Conservation (phyloP, 192 early-diverging fungal genomes). For the Coemansia sp. region DNA sequence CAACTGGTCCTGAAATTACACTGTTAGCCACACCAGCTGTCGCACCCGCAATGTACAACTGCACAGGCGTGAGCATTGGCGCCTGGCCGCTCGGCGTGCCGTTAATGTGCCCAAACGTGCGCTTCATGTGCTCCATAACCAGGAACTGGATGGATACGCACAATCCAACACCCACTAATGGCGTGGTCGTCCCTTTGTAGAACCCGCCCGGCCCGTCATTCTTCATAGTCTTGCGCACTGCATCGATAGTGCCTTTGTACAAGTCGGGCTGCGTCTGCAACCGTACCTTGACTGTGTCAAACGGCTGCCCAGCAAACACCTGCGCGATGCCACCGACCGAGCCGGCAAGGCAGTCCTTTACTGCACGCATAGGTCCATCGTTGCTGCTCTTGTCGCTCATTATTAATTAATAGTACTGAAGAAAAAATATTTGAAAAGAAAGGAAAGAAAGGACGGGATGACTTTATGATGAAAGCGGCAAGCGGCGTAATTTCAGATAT, state of each 20-base stretch:
- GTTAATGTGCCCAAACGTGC: slow-evolving; percentile 67
- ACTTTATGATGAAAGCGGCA: no score
- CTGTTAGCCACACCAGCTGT: slow-evolving; percentile 86
- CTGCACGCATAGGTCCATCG: slow-evolving; percentile 57
- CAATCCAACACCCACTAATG: slow-evolving; percentile 89
- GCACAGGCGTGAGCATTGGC: slow-evolving; percentile 63
- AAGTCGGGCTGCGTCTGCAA: slow-evolving; percentile 87
- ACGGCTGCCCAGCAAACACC: slow-evolving; percentile 78
- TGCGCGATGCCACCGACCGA: slow-evolving; percentile 76
- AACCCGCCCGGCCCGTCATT: slow-evolving; percentile 82
- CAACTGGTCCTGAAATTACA: slow-evolving; percentile 87
- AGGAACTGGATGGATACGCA: slow-evolving; percentile 98
- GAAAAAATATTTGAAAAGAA: slow-evolving; percentile 1
- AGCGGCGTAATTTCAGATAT: no score
- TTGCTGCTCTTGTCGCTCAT: slow-evolving; percentile 7
- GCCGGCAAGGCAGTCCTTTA: slow-evolving; percentile 75
- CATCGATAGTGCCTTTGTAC: slow-evolving; percentile 85
- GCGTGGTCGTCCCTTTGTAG: slow-evolving; percentile 94
- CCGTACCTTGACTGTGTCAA: slow-evolving; percentile 84
- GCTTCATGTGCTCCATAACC: slow-evolving; percentile 85
- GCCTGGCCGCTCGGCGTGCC: slow-evolving; percentile 45
- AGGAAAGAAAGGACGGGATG: slow-evolving; percentile 1
- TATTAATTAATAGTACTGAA: slow-evolving; percentile 1
- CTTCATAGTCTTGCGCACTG: slow-evolving; percentile 76
- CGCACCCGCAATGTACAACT: slow-evolving; percentile 87